Conservation (phyloP, 495 filamentous ascomycete species). For the Poronia punctata region DNA sequence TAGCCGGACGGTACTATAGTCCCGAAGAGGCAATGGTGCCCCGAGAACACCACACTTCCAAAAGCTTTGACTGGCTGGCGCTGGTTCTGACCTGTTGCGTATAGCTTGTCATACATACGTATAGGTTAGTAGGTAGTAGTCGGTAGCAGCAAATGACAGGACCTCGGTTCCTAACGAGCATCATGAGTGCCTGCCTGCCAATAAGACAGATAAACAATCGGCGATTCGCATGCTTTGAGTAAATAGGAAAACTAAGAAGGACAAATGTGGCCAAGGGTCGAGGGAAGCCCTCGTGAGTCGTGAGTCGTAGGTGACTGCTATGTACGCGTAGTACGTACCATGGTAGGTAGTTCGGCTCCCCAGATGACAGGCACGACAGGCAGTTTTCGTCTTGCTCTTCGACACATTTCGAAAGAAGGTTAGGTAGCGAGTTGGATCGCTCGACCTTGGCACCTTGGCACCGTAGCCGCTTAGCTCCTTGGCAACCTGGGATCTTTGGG, state of each 20-base stretch:
- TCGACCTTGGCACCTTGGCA: constrained; percentile 5
- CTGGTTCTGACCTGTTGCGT: constrained; percentile 2
- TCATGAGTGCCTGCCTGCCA: too few relatives aligned
- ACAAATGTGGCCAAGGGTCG: too few relatives aligned
- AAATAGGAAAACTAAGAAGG: too few relatives aligned
- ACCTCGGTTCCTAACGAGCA: constrained; percentile 1
- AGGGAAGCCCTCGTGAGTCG: too few relatives aligned
- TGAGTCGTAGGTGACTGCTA: too few relatives aligned
- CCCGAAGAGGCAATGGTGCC: constrained; percentile 25
- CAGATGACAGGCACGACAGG: neutral
- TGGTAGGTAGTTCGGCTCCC: too few relatives aligned
- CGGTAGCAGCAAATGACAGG: constrained; percentile 4
- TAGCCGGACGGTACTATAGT: constrained; percentile 23
- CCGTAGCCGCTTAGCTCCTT: too few relatives aligned
- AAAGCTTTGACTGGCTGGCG: constrained; percentile 13
- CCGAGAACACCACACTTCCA: constrained; percentile 22
- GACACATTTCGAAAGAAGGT: neutral
- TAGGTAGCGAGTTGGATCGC: constrained; percentile 3
- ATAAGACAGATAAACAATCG: too few relatives aligned
- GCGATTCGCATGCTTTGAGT: too few relatives aligned
- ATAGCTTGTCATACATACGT: constrained; percentile 12
- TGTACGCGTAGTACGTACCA: too few relatives aligned
- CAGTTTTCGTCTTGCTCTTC: neutral
- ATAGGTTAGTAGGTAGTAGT: constrained; percentile 6
- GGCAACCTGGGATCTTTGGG: constrained; percentile 9